Conservation (phyloP, 208 protist genomes). For the Crithidia expoeki region DNA sequence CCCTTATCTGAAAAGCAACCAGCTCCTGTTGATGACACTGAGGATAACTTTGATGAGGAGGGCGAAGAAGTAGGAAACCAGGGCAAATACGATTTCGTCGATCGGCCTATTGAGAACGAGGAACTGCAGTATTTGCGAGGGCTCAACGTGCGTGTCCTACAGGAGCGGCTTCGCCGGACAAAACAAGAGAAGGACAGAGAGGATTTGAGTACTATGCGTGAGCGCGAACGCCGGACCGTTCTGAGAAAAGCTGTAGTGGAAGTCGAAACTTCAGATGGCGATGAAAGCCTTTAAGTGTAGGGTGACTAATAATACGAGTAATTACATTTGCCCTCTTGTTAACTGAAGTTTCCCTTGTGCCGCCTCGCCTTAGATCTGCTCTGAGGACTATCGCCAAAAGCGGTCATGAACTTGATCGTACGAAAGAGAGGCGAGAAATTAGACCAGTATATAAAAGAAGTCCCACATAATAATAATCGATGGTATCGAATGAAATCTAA, state of each 20-base stretch:
- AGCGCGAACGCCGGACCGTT: slow-evolving; percentile 62
- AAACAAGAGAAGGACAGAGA: slow-evolving; percentile 39
- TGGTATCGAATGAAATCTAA: too few relatives aligned
- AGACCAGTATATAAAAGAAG: too few relatives aligned
- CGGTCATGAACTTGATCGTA: too few relatives aligned
- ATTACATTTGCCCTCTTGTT: too few relatives aligned
- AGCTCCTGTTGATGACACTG: neutral
- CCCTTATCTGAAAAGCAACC: slow-evolving; percentile 21
- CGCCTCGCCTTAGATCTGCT: too few relatives aligned
- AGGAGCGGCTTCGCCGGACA: slow-evolving; percentile 28
- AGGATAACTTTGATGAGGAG: slow-evolving; percentile 22
- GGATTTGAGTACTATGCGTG: slow-evolving; percentile 43
- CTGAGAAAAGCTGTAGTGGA: slow-evolving; percentile 33
- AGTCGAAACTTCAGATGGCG: slow-evolving; percentile 21
- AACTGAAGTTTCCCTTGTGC: too few relatives aligned
- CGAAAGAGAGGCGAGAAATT: too few relatives aligned
- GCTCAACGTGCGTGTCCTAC: slow-evolving; percentile 61
- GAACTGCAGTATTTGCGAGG: slow-evolving; percentile 55
- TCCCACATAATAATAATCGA: too few relatives aligned
- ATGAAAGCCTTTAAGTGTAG: slow-evolving; percentile 24
- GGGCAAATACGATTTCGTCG: slow-evolving; percentile 68
- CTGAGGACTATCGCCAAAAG: too few relatives aligned
- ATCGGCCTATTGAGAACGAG: slow-evolving; percentile 42
- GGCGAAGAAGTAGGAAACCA: slow-evolving; percentile 12
- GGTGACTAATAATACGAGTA: neutral